phyloP scores from a whole-genome alignment of 768 basidiomycete species.

The Zangia roseola region DNA sequence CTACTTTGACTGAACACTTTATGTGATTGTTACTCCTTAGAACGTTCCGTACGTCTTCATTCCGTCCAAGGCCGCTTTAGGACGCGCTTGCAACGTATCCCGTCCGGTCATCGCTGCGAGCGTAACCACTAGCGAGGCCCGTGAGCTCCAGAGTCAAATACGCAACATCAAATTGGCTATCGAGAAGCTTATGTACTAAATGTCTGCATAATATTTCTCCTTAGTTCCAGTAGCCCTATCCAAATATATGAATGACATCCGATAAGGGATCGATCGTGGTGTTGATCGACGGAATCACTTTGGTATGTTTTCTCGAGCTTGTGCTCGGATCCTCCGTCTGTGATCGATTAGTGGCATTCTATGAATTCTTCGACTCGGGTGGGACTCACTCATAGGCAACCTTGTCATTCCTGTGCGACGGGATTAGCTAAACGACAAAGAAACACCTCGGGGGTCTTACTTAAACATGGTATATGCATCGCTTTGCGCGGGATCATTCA shows the following conservation, averaged over 20 bases:
- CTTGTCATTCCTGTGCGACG: constrained; percentile 76
- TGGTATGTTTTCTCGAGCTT: constrained; percentile 88
- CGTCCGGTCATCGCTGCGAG: constrained; percentile 94
- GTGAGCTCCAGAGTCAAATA: constrained; percentile 89
- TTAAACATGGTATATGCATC: constrained; percentile 99
- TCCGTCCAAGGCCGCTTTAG: constrained; percentile 92
- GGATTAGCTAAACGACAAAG: constrained; percentile 8
- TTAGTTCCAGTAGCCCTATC: constrained; percentile 9
- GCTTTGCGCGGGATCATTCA: constrained; percentile 96
- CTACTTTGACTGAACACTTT: not conserved
- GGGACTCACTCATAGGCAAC: constrained; percentile 81
- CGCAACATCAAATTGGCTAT: constrained; percentile 79
- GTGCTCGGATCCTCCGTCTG: constrained; percentile 77
- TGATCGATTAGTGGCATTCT: not conserved
- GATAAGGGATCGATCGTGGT: constrained; percentile 1
- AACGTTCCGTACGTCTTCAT: constrained; percentile 97
- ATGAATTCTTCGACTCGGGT: not conserved
- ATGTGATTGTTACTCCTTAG: constrained; percentile 36
- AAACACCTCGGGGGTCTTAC: constrained; percentile 46
- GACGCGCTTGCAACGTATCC: constrained; percentile 93
- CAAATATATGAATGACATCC: constrained; percentile 9
- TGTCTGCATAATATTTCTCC: not conserved
- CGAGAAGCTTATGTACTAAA: constrained; percentile 60
- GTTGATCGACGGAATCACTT: constrained; percentile 48
- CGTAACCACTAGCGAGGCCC: constrained; percentile 94